Evolutionary conservation across 208 protist species (phyloP), one percentile per base, ranked within the genome.

Genomic region (Crithidia mellificae): DNA sequence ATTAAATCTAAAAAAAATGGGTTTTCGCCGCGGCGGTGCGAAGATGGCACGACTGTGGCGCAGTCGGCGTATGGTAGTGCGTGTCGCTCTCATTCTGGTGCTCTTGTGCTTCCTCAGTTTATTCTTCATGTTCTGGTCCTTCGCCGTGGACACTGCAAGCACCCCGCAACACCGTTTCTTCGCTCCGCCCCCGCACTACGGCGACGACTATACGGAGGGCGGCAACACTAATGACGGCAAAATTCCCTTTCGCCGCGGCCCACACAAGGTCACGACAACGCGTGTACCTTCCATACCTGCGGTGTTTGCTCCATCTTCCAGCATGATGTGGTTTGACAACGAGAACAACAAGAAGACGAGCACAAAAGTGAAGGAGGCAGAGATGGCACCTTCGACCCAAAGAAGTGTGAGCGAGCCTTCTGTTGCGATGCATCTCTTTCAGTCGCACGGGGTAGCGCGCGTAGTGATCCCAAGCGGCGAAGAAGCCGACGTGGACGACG

Each of bases 401-500:
- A n/a, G n/a, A n/a, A n/a, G n/a, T n/a, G n/a, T n/a, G n/a, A n/a
- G n/a, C n/a, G n/a, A n/a, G n/a, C n/a, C n/a, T 38, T 11, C 34
- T 38, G 34, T 11, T 38, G 5, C 34, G 34, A 38, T n/a, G 29
- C 15, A 5, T 30, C n/a, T 67, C 8, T 47, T 56, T 43, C 20
- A 20, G 3, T 75, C 70, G 27, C 7, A 43, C 8, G 70, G 70
- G 4, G 57, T 38, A 6, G 55, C 43, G n/a, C 62, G 70, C 47
- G 27, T 75, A n/a, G 61, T 65, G 30, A 32, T 75, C 19, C 43
- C 51, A 8, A 38, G 47, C 11, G 12, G 11, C 24, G 41, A 27
- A 12, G 30, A 61, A 20, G 25, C 7, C 2, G 25, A 43, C 20
- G 52, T 55, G 14, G 62, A 20, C 0, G 38, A 24, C 8, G 19